Base-by-base conservation (phyloP, 2,329 filamentous ascomycete species). In the Alternaria sp. region DNA sequence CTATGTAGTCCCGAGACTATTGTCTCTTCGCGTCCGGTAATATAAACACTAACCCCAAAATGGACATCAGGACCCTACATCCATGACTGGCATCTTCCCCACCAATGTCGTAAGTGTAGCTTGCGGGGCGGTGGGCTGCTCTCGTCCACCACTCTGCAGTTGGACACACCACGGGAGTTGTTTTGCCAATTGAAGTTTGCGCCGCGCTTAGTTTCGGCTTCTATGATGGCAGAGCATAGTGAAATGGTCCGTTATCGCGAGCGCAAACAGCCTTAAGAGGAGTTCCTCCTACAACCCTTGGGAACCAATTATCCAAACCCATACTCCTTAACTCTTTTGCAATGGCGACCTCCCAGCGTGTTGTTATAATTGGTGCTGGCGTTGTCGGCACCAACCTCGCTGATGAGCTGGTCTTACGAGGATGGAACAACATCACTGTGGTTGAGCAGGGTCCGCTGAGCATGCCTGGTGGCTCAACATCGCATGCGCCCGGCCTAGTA, bases 401-500 rank as follows among this genome's bases (percentile, higher is more conserved):
- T 48, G 86, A 89, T 66, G 86, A 89, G 80, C 81, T 89, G 67
- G 80, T 86, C 64, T 80, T 80, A 24, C 82, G 85, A 67, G 87
- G 87, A 78, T 89, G 86, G 86, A 82, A 72, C 53, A 75, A 88
- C 71, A 86, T 89, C 72, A 88, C 86, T 17, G 86, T 89, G 49
- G 77, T 89, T 61, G 86, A 89, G 63, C 86, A 89, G 72, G 86
- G 86, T 0, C 86, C 86, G 3, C 72, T 89, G 62, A 77, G 80
- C 57, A 84, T 88, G 81, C 86, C 86, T 0, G 86, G 87, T 26
- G 86, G 86, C 42, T 89, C 87, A 28, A 88, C 87, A 6, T 88
- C 86, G 6, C 86, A 89, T 62, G 86, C 86, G 4, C 86, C 86
- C 0, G 86, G 86, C 0, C 80, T 89, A 3, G 86, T 89, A 0